These are phyloP conservation scores for Sporothrix variecibatus DNA, from an alignment of 2,329 filamentous ascomycete species.

Conservation along the genomic window DNA sequence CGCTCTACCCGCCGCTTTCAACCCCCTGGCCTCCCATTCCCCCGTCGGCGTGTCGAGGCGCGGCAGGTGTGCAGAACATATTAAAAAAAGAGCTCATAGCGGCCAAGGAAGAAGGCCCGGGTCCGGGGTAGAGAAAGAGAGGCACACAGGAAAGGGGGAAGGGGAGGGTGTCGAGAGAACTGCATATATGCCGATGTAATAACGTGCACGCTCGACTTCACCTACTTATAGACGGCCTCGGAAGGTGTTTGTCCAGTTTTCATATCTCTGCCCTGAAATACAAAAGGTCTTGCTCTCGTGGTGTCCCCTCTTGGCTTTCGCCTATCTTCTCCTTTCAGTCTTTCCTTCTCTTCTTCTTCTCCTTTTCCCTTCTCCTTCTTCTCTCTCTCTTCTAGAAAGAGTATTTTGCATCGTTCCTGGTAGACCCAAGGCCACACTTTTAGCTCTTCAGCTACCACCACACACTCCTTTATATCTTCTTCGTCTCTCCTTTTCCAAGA, in stretches of 20 bases:
- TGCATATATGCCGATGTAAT: constrained; percentile 13
- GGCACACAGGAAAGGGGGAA: background rate
- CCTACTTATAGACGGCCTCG: background rate
- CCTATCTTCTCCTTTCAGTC: background rate
- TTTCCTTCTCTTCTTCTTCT: background rate
- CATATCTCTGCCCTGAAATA: background rate
- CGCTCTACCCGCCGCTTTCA: background rate
- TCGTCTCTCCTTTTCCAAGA: background rate
- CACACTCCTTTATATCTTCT: constrained; percentile 3
- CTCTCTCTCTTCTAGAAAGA: background rate
- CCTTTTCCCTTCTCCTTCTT: background rate
- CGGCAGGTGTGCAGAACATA: background rate
- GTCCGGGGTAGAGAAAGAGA: background rate
- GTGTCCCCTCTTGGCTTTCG: background rate
- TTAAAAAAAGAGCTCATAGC: background rate
- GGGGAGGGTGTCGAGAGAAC: background rate
- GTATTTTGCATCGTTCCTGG: constrained; percentile 12
- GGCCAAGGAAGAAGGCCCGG: background rate
- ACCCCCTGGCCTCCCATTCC: background rate
- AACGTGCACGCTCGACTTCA: background rate
- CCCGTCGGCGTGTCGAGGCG: background rate
- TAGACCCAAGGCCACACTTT: background rate
- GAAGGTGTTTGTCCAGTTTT: background rate
- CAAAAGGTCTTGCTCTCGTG: constrained; percentile 1
- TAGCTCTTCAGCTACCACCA: constrained; percentile 17